phyloP scores from a whole-genome alignment of 805 yeast species.

The Yamadazyma phyllophila region DNA sequence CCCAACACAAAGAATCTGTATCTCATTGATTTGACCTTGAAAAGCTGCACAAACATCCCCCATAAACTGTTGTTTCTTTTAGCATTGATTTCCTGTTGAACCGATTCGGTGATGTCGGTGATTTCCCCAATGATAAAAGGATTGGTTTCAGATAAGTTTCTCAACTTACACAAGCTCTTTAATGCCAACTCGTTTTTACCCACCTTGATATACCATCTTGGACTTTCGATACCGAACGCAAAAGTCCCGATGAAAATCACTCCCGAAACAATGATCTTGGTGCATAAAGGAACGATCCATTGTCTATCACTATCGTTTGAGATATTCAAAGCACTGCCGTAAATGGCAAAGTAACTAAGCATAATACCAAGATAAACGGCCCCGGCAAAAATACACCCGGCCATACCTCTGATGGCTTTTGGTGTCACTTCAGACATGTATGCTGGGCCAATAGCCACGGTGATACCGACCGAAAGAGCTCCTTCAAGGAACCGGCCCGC shows the following conservation, averaged over 20 bases:
- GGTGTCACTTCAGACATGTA: constrained; percentile 56
- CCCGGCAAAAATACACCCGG: constrained; percentile 54
- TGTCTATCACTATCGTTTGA: constrained; percentile 34
- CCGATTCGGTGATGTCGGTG: constrained; percentile 49
- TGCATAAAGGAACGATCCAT: constrained; percentile 51
- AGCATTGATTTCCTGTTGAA: constrained; percentile 34
- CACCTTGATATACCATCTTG: constrained; percentile 50
- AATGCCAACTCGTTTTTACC: constrained; percentile 42
- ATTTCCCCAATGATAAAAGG: constrained; percentile 51
- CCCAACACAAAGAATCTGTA: constrained; percentile 47
- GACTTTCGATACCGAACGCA: constrained; percentile 44
- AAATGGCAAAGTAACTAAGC: constrained; percentile 48
- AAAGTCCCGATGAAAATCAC: constrained; percentile 40
- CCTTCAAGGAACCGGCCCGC: constrained; percentile 59
- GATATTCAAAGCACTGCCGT: constrained; percentile 50
- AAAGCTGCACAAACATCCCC: constrained; percentile 30
- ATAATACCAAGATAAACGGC: constrained; percentile 56
- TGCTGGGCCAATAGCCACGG: constrained; percentile 55
- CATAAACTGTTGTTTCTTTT: constrained; percentile 22
- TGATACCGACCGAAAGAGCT: constrained; percentile 50
- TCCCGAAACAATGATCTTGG: constrained; percentile 50
- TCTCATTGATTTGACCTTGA: constrained; percentile 32
- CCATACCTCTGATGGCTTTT: constrained; percentile 48
- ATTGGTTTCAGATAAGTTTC: constrained; percentile 47
- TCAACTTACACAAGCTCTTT: constrained; percentile 37